phyloP scores from a whole-genome alignment of 805 yeast genomes.

The Spathaspora passalidarum region DNA sequence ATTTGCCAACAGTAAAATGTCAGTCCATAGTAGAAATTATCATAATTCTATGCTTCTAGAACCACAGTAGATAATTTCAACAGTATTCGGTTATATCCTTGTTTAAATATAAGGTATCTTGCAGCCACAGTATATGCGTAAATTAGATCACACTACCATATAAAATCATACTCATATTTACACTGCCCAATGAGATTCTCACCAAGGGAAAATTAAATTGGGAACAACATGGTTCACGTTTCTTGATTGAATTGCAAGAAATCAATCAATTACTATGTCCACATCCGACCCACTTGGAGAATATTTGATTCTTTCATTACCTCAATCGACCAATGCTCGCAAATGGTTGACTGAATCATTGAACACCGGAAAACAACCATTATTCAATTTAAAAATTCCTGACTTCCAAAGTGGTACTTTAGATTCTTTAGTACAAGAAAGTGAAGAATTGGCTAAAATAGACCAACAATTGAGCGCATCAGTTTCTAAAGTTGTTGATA shows the following conservation, averaged over 20 bases:
- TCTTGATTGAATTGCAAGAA: background rate
- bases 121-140: no score
- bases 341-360: conserved; percentile 57
- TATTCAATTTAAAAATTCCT: conserved; percentile 64
- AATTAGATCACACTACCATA: no score
- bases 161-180: no score
- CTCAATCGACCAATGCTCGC: conserved; percentile 46
- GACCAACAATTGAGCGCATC: conserved; percentile 76
- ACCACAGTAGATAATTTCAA: no score
- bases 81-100: no score
- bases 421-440: conserved; percentile 84
- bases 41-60: no score
- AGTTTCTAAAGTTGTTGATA: conserved; percentile 73
- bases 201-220: background rate
- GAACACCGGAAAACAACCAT: conserved; percentile 56
- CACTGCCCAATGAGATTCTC: no score
- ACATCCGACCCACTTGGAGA: conserved; percentile 26
- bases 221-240: background rate
- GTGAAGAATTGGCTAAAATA: conserved; percentile 81
- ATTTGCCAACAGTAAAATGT: background rate
- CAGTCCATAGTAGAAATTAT: no score
- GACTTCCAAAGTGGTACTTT: conserved; percentile 91
- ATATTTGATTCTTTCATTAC: conserved; percentile 57
- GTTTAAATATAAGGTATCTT: no score
- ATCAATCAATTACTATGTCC: background rate